Evolutionary conservation across 2,329 filamentous ascomycete species (phyloP), one percentile per base, ranked within the genome.

Genomic region (Pseudogymnoascus sp.): DNA sequence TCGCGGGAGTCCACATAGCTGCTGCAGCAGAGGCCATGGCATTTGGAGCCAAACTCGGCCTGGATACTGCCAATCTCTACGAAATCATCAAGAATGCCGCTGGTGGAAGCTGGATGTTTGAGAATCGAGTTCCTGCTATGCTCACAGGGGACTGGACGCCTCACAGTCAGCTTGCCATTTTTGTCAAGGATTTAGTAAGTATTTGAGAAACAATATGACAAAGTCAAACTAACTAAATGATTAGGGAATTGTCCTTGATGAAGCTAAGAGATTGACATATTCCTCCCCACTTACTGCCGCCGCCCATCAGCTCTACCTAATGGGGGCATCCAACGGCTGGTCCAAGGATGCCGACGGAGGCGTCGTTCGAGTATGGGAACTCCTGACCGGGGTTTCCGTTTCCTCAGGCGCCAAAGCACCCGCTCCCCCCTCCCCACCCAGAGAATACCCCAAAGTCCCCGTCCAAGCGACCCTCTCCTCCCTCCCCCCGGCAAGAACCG

Each of bases 1-100:
- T 86, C 44, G 81, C 82, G 0, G 83, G 81, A 1, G 80, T 84
- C 4, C 82, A 86, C 69, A 84, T 86, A 56, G 77, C 81, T 7
- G 75, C 80, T 0, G 77, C 82, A 2, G 78, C 78, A 14, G 84
- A 86, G 71, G 81, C 80, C 0, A 82, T 85, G 76, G 81, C 81
- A 0, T 78, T 86, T 61, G 82, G 79, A 1, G 79, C 80, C 2
- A 76, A 77, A 8, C 75, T 83, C 3, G 82, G 81, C 0, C 68
- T 85, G 26, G 80, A 85, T 63, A 79, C 81, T 0, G 73, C 78
- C 62, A 72, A 76, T 2, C 74, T 83, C 5, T 77, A 74, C 62
- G 81, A 84, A 2, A 74, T 79, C 14, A 76, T 84, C 40, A 74
- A 78, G 7, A 70, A 70, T 29, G 72, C 74, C 0, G 72, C 72